Evolutionary conservation across 2,329 filamentous ascomycete species (phyloP), one percentile per base, ranked within the genome.

Genomic region (Chaetomium strumarium): DNA sequence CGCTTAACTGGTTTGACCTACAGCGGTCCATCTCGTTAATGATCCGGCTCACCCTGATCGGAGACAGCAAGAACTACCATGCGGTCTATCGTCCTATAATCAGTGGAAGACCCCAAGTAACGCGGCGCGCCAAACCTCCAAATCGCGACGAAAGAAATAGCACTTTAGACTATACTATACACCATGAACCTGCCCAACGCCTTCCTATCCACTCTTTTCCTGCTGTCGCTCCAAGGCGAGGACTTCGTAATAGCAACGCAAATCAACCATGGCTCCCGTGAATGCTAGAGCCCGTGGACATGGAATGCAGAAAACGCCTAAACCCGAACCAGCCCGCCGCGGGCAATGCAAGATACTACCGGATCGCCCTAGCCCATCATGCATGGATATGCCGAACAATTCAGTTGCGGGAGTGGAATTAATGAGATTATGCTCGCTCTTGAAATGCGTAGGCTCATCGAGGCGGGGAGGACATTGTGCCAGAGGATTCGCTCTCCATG

Each of bases 401-500:
- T 46, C 31, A 49, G 37, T 2, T 39, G 31, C 16, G 16, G 31
- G 24, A 46, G 31, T 38, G 5, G 6, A 46, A 46, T 34, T n/a
- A 40, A 45, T 24, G 7, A 13, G 36, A 16, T 6, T 13, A 34
- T 19, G 36, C 29, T 47, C 11, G 19, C 34, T 14, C 13, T 37
- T 8, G 13, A 37, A 13, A n/a, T n/a, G 7, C 34, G 14, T n/a
- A 8, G 8, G 14, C 14, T 37, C 51, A 60, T 19, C 48, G 64
- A 3, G 76, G 76, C 16, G 79, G 79, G 14, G 79, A 81, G 0
- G 79, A 81, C 54, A 80, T 64, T 0, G 76, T 76, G 16, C 75
- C 79, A 0, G 78, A 80, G 38, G 78, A 80, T 61, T 82, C 79
- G 14, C 78, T 80, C 56, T 75, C 75, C 39, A 68, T 73, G 43